phyloP scores from a whole-genome alignment of 441 rosid species.

The Brassica hybrid region DNA sequence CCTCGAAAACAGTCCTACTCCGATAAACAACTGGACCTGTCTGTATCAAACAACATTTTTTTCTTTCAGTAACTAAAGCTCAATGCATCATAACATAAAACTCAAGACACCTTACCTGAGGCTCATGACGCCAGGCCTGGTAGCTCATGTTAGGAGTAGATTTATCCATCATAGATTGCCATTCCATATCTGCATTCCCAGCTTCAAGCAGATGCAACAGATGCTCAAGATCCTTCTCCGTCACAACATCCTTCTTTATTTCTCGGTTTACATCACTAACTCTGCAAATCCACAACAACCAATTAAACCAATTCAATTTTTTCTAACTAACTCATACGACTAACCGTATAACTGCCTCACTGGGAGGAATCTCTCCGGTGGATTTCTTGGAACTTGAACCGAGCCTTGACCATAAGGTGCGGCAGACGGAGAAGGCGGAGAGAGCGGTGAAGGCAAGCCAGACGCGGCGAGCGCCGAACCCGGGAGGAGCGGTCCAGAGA shows the following conservation, averaged over 20 bases:
- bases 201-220: constrained; percentile 72
- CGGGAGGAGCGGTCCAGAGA: constrained; percentile 82
- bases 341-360: constrained; percentile 52
- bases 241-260: constrained; percentile 55
- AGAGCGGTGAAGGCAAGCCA: constrained; percentile 93
- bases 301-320: neutral
- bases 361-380: neutral
- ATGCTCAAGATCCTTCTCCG: constrained; percentile 81
- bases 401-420: constrained; percentile 70
- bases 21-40: constrained; percentile 65
- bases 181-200: constrained; percentile 68
- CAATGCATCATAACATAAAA: neutral
- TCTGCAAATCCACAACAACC: constrained; percentile 35
- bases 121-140: constrained; percentile 92
- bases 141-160: constrained; percentile 80
- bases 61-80: constrained; percentile 35
- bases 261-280: constrained; percentile 38
- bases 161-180: constrained; percentile 90
- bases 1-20: constrained; percentile 90
- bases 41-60: constrained; percentile 53
- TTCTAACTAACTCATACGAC: constrained; percentile 24
- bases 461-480: constrained; percentile 86
- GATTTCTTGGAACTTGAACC: constrained; percentile 42
- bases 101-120: constrained; percentile 57
- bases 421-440: constrained; percentile 81